Conservation (phyloP, 768 basidiomycete genomes). For the Rhizopogon sp. region DNA sequence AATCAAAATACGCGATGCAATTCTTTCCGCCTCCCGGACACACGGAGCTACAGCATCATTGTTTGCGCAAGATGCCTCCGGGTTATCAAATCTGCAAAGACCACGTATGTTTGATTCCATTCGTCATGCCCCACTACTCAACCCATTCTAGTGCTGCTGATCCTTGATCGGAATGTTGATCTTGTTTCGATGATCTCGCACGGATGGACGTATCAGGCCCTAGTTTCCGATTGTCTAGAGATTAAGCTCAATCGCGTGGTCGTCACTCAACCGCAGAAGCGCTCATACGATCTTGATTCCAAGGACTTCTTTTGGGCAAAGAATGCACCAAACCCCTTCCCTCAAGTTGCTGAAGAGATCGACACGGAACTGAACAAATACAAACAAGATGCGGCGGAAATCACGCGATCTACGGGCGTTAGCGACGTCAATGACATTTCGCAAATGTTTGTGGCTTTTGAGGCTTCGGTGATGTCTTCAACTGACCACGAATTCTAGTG, state of each 20-base stretch:
- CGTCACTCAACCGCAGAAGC: slow-evolving; percentile 68
- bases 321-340: slow-evolving; percentile 95
- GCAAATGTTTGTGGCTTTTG: slow-evolving; percentile 64
- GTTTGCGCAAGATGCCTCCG: slow-evolving; percentile 77
- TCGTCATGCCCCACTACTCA: slow-evolving; percentile 4
- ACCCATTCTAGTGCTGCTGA: slow-evolving; percentile 68
- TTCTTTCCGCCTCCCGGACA: slow-evolving; percentile 65
- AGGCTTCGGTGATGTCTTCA: neutral
- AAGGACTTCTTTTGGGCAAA: slow-evolving; percentile 99
- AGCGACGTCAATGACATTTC: slow-evolving; percentile 94
- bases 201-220: slow-evolving; percentile 98
- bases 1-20: slow-evolving; percentile 81
- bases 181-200: slow-evolving; percentile 91
- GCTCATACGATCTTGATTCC: slow-evolving; percentile 91
- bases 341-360: slow-evolving; percentile 97
- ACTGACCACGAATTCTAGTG: slow-evolving; percentile 39
- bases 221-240: slow-evolving; percentile 95
- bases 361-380: slow-evolving; percentile 87
- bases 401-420: slow-evolving; percentile 93
- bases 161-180: slow-evolving; percentile 93
- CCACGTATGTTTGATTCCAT: slow-evolving; percentile 52
- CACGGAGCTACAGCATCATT: slow-evolving; percentile 52
- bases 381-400: slow-evolving; percentile 94
- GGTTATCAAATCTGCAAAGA: slow-evolving; percentile 80
- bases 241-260: slow-evolving; percentile 96